Evolutionary conservation across 345 rosid genomes (phyloP), one percentile per base, ranked within the genome.

Genomic region (Gossypium arboreum): DNA sequence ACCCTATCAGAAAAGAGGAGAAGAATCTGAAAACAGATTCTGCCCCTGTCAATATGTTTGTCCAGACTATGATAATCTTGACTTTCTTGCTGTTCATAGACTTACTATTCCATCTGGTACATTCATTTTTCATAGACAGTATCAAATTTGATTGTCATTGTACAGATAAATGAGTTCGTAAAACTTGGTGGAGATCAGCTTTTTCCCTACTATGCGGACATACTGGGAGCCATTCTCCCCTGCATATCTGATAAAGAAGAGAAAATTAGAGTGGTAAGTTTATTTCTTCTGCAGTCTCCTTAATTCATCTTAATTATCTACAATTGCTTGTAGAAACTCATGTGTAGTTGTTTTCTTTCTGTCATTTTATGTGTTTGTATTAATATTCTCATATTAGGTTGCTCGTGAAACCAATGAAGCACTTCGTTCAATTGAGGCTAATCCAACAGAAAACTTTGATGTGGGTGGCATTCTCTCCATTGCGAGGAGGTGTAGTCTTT

Each of bases 151-250:
- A 7, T 67, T 67, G 4, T 22, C 39, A 45, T 56, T 72, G 9
- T 81, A 75, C 92, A 96, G 99, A 91, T 96, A 78, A 93, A 89
- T 77, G 99, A 93, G 83, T 96, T 96, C 83, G 97, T 96, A 74
- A 96, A 93, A 89, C 98, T 96, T 72, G 99, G 99, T 22, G 98
- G 99, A 68, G 97, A 96, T 79, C 98, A 93, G 85, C 98, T 96
- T 61, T 88, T 96, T 78, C 94, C 89, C 73, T 88, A 96, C 81
- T 93, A 92, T 86, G 98, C 95, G 54, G 97, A 85, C 83, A 96
- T 96, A 68, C 81, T 96, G 72, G 99, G 98, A 75, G 98, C 95
- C 68, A 90, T 96, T 85, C 83, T 96, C 58, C 99, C 99, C 41
- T 90, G 98, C 78, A 96, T 96, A 79, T 91, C 99, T 63, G 99